Percentiles rank a stretch among this genome's conserved stretches.
These are phyloP conservation scores for Platanthera guangdongensis DNA, from an alignment of 106 monocot genomes.

Conservation along the genomic window DNA sequence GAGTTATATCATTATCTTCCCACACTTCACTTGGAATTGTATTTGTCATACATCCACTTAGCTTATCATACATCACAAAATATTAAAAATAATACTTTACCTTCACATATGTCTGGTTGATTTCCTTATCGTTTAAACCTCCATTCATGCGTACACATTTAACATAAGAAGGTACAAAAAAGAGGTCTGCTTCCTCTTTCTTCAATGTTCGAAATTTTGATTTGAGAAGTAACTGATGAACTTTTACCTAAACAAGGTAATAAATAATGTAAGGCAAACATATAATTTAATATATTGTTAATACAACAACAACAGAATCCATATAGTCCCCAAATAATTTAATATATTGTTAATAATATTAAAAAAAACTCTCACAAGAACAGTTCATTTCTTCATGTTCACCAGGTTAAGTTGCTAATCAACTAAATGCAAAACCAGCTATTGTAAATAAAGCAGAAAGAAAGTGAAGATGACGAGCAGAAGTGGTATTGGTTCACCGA, in stretches of 20 bases:
- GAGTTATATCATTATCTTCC: no score
- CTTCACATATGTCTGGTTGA: slow-evolving; percentile 89
- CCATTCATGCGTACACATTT: slow-evolving; percentile 98
- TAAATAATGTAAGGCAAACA: background rate
- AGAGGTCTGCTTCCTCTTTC: slow-evolving; percentile 90
- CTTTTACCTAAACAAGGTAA: slow-evolving; percentile 60
- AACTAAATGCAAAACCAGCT: background rate
- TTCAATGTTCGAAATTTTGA: slow-evolving; percentile 72
- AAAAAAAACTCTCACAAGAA: background rate
- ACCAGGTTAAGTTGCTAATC: background rate
- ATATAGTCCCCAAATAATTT: background rate
- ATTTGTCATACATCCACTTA: no score
- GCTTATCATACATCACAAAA: background rate
- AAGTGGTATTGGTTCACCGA: background rate
- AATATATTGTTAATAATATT: background rate
- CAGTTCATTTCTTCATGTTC: background rate
- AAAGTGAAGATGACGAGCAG: background rate
- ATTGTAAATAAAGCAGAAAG: background rate
- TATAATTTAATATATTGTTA: background rate
- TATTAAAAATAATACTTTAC: slow-evolving; percentile 24
- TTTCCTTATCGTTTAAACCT: slow-evolving; percentile 91
- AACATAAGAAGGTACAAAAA: slow-evolving; percentile 95
- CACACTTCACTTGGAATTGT: no score
- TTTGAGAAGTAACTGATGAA: slow-evolving; percentile 70
- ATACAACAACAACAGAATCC: background rate